These are phyloP conservation scores for Exophiala viscosa DNA, from an alignment of 2,329 filamentous ascomycete species.

Conservation along the genomic window DNA sequence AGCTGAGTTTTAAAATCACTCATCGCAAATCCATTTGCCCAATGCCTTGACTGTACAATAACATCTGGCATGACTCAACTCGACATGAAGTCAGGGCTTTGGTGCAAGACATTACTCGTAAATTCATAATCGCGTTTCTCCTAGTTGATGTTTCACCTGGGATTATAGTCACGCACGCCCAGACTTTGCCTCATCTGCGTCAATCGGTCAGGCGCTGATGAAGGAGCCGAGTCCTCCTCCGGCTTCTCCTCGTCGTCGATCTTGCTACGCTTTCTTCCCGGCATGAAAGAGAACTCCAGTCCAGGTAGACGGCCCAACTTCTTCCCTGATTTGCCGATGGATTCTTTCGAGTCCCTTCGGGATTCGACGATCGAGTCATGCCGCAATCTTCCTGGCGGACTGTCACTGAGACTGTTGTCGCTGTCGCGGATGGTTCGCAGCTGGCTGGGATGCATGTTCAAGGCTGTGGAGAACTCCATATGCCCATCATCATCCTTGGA, in stretches of 20 bases:
- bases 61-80: too few species aligned
- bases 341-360: slow-evolving; percentile 6
- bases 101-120: slow-evolving; percentile 13
- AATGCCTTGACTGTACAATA: too few species aligned
- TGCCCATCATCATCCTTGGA: slow-evolving; percentile 18
- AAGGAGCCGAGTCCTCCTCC: not conserved
- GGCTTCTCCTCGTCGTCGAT: slow-evolving; percentile 8
- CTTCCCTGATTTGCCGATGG: slow-evolving; percentile 11
- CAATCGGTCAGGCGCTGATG: slow-evolving; percentile 14
- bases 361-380: slow-evolving; percentile 17
- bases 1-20: too few species aligned
- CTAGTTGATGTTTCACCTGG: slow-evolving; percentile 1
- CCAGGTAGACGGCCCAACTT: slow-evolving; percentile 19
- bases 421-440: slow-evolving; percentile 11
- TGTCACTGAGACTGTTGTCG: slow-evolving; percentile 4
- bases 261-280: not conserved
- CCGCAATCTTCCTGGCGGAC: slow-evolving; percentile 14
- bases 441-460: slow-evolving; percentile 14
- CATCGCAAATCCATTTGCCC: too few species aligned
- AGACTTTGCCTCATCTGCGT: slow-evolving; percentile 22
- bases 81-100: not conserved
- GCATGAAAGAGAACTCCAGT: slow-evolving; percentile 12
- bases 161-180: slow-evolving; percentile 15
- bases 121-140: slow-evolving; percentile 7
- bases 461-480: slow-evolving; percentile 23